phyloP scores from a whole-genome alignment of 371 early-diverging fungal genomes.

The Rhizomucor pusillus region DNA sequence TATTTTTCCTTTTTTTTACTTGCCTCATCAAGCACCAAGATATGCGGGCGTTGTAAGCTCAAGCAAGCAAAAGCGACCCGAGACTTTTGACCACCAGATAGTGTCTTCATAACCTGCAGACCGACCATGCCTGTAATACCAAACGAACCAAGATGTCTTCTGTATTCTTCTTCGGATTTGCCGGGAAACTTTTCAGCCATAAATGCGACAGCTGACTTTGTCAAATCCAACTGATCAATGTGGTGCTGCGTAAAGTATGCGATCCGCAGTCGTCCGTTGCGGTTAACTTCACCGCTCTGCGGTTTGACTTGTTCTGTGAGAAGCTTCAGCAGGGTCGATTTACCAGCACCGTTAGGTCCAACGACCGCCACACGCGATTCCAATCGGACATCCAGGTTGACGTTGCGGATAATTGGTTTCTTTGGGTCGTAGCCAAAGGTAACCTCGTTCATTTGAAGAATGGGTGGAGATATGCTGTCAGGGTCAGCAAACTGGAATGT shows the following conservation, averaged over 20 bases:
- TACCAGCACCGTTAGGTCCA: constrained; percentile 88
- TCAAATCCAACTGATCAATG: constrained; percentile 92
- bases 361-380: constrained; percentile 96
- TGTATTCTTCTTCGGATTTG: constrained; percentile 91
- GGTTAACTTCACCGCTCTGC: constrained; percentile 73
- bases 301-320: constrained; percentile 85
- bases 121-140: constrained; percentile 96
- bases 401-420: constrained; percentile 69
- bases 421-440: constrained; percentile 82
- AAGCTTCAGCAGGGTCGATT: constrained; percentile 89
- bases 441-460: constrained; percentile 91
- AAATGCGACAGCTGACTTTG: constrained; percentile 82
- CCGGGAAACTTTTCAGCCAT: constrained; percentile 89
- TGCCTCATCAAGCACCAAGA: constrained; percentile 95
- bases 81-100: constrained; percentile 98
- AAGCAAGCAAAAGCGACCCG: constrained; percentile 96
- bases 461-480: constrained; percentile 83
- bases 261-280: constrained; percentile 92
- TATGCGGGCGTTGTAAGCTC: constrained; percentile 89
- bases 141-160: constrained; percentile 90
- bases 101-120: constrained; percentile 88
- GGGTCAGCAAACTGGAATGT: constrained; percentile 94
- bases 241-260: constrained; percentile 98
- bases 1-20: constrained; percentile 3
- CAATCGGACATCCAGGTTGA: constrained; percentile 93